phyloP scores from a whole-genome alignment of 139 green algal genomes.

The Diplosphaera chodatii region DNA sequence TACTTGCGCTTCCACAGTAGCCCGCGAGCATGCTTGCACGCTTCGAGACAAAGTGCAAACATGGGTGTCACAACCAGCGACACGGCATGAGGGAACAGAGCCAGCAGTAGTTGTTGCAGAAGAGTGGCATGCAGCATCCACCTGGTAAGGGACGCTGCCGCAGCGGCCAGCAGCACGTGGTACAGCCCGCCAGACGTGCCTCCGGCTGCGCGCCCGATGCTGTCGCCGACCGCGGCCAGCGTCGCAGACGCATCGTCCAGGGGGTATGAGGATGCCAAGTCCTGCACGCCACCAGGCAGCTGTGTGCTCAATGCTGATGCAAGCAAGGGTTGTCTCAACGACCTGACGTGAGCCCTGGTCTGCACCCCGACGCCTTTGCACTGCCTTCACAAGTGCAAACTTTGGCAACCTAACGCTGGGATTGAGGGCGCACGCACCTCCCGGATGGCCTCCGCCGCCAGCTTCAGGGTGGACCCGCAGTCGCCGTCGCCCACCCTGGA shows the following conservation, averaged over 20 bases:
- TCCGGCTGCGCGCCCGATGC: constrained; percentile 46
- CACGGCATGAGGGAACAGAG: no score
- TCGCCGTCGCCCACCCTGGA: constrained; percentile 78
- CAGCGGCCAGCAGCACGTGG: constrained; percentile 45
- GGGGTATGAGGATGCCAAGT: not conserved
- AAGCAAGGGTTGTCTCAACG: no score
- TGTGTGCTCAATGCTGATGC: no score
- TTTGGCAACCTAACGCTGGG: no score
- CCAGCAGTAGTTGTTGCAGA: no score
- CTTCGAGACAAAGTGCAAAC: not conserved
- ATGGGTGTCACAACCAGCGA: no score
- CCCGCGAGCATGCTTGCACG: no score
- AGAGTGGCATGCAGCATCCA: no score
- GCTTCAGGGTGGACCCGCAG: constrained; percentile 65
- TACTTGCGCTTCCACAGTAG: no score
- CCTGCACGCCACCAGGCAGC: constrained; percentile 1
- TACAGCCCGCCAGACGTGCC: constrained; percentile 62
- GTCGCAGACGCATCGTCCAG: constrained; percentile 17
- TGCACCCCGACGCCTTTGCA: no score
- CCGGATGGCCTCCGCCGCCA: constrained; percentile 45
- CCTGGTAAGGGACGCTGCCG: constrained; percentile 8
- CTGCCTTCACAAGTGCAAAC: no score
- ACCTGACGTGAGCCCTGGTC: no score
- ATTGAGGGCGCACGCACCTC: not conserved
- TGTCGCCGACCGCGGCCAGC: constrained; percentile 19